A percentile compares a stretch with the other conserved stretches of the same genome.
Conservation (phyloP, 257 asterid species). For the Nicotiana attenuata region DNA sequence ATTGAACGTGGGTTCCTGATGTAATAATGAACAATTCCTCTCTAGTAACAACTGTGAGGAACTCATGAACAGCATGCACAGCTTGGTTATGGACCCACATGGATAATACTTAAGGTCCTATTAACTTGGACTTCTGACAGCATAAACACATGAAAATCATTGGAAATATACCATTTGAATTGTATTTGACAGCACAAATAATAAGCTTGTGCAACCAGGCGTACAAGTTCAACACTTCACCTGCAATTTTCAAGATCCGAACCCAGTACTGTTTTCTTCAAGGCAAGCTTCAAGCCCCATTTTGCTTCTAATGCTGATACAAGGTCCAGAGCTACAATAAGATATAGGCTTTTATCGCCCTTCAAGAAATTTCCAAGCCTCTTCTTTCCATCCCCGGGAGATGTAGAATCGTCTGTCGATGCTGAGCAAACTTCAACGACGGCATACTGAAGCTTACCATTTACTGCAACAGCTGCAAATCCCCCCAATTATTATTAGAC, state of each 20-base stretch:
- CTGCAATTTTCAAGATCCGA: slow-evolving; percentile 87
- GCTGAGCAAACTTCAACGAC: slow-evolving; percentile 68
- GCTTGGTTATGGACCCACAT: background rate
- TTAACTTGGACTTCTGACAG: background rate
- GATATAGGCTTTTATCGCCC: slow-evolving; percentile 40
- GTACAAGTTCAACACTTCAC: slow-evolving; percentile 28
- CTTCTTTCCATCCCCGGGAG: slow-evolving; percentile 51
- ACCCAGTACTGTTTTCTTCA: slow-evolving; percentile 66
- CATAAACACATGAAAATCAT: background rate
- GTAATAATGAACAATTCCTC: background rate
- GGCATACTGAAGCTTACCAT: slow-evolving; percentile 83
- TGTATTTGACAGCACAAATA: background rate
- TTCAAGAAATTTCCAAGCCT: slow-evolving; percentile 63
- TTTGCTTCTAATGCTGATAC: slow-evolving; percentile 80
- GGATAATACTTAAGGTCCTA: background rate
- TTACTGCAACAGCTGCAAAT: slow-evolving; percentile 84
- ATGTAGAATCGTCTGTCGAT: slow-evolving; percentile 33
- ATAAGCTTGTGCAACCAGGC: background rate
- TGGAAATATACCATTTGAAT: background rate
- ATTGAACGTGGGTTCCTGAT: background rate
- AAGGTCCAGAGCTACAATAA: slow-evolving; percentile 81
- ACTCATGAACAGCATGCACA: background rate
- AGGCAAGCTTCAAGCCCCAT: slow-evolving; percentile 70
- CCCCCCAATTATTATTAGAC: background rate
- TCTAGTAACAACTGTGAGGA: background rate